Percentiles rank a stretch among this genome's conserved stretches.
These are phyloP conservation scores for Russula earlei DNA, from an alignment of 768 basidiomycete species.

Conservation along the genomic window DNA sequence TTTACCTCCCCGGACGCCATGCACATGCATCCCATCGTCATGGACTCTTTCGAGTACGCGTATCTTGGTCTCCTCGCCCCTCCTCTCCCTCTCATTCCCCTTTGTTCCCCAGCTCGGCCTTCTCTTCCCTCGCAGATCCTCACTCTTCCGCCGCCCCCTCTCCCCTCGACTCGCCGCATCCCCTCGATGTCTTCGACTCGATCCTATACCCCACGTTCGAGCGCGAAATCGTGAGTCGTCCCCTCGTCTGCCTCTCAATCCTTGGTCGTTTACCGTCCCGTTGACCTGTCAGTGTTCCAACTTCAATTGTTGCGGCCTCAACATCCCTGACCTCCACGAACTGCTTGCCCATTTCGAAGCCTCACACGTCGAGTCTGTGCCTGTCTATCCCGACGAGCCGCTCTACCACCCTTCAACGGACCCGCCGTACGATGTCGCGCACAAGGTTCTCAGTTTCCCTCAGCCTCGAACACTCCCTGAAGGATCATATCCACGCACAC, in stretches of 20 bases:
- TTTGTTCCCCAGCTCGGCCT: not conserved
- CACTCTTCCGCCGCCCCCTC: slow-evolving; percentile 10
- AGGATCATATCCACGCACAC: slow-evolving; percentile 14
- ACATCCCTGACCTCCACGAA: slow-evolving; percentile 39
- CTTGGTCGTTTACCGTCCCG: not conserved
- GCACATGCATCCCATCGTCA: not conserved
- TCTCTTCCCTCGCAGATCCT: slow-evolving; percentile 10
- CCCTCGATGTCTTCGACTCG: slow-evolving; percentile 5
- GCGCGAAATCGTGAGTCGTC: slow-evolving; percentile 18
- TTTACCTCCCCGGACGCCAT: not conserved
- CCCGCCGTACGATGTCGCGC: slow-evolving; percentile 10
- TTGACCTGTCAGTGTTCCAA: slow-evolving; percentile 31
- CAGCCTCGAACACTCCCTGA: slow-evolving; percentile 25
- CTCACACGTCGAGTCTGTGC: slow-evolving; percentile 27
- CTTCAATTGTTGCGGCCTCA: slow-evolving; percentile 40
- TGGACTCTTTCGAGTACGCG: slow-evolving; percentile 15
- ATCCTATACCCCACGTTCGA: slow-evolving; percentile 17
- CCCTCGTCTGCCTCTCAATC: not conserved
- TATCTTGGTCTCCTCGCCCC: too few relatives aligned
- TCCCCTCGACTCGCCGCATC: slow-evolving; percentile 12
- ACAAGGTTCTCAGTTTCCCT: slow-evolving; percentile 27
- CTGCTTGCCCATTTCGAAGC: slow-evolving; percentile 45
- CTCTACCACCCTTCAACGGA: slow-evolving; percentile 11
- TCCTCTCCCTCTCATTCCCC: not conserved
- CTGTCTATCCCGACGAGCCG: slow-evolving; percentile 5